These are phyloP conservation scores for Boletus pseudo-olivaceus DNA, from an alignment of 768 basidiomycete species.

Conservation along the genomic window DNA sequence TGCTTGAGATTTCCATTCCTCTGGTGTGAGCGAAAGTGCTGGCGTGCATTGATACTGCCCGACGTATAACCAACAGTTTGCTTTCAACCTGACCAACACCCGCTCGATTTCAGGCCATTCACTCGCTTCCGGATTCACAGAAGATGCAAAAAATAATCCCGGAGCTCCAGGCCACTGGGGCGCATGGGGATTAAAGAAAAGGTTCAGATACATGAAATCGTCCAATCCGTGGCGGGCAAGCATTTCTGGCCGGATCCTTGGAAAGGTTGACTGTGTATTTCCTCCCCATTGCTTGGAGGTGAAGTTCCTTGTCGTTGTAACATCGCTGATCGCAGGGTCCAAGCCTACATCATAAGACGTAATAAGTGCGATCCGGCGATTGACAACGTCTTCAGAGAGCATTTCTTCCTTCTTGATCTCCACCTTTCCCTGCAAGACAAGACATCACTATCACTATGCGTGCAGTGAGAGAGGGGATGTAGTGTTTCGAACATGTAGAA, in stretches of 20 bases:
- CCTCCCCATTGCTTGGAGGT: constrained; percentile 20
- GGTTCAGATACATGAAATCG: constrained; percentile 20
- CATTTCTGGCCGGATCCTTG: constrained; percentile 7
- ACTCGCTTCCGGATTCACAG: not conserved
- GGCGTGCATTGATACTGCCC: constrained; percentile 18
- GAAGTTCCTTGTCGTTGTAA: constrained; percentile 12
- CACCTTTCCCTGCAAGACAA: constrained; percentile 1
- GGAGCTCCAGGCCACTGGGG: constrained; percentile 17
- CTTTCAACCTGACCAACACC: constrained; percentile 8
- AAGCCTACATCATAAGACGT: constrained; percentile 7
- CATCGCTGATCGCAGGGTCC: constrained; percentile 16
- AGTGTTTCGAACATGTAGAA: not conserved
- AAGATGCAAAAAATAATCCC: constrained; percentile 15
- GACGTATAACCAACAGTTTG: constrained; percentile 18
- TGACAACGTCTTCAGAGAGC: constrained; percentile 21
- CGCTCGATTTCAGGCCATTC: constrained; percentile 3
- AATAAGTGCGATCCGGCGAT: constrained; percentile 2
- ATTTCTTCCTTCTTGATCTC: constrained; percentile 19
- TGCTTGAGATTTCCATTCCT: constrained; percentile 19
- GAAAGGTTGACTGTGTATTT: constrained; percentile 14
- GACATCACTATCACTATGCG: not conserved
- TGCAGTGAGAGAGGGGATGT: not conserved
- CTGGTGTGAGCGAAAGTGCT: constrained; percentile 1
- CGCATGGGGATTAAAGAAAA: constrained; percentile 16
- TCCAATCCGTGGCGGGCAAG: constrained; percentile 12